phyloP scores from a whole-genome alignment of 495 filamentous ascomycete genomes.

The Penicillium pulvis region DNA sequence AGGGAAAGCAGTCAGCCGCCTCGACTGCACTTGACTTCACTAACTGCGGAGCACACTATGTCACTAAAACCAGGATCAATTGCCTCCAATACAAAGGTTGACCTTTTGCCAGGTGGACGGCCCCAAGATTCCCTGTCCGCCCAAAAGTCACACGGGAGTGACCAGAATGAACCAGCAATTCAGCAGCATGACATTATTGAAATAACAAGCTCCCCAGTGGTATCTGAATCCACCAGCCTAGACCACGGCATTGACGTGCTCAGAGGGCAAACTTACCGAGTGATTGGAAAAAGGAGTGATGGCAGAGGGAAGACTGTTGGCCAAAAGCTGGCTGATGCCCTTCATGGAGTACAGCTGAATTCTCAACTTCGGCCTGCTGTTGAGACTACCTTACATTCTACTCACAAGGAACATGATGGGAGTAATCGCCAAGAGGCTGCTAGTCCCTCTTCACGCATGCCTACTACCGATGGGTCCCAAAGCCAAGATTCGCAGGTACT shows the following conservation, averaged over 20 bases:
- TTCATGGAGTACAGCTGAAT: conserved; percentile 13
- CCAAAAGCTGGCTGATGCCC: conserved; percentile 31
- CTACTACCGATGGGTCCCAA: not conserved
- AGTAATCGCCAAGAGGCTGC: not conserved
- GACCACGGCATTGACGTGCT: not conserved
- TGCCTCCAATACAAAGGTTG: too few species aligned
- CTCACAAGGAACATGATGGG: not conserved
- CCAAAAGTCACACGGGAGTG: not conserved
- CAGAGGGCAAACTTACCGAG: not conserved
- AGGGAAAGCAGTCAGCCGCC: not conserved
- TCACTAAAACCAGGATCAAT: not conserved
- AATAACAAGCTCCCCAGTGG: conserved; percentile 13
- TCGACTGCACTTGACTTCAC: conserved; percentile 16
- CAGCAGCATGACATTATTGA: conserved; percentile 6
- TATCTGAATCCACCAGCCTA: not conserved
- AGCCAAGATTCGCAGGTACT: not conserved
- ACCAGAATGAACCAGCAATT: not conserved
- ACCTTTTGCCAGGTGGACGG: not conserved
- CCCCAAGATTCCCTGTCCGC: not conserved
- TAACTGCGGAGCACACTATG: not conserved
- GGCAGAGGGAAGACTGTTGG: conserved; percentile 35
- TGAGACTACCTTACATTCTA: not conserved
- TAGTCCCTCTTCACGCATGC: not conserved
- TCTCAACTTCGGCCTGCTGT: conserved; percentile 1
- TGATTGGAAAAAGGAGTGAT: not conserved